A percentile compares a stretch with the other conserved stretches of the same genome.
phyloP scores from a whole-genome alignment of 164 flowering plant genomes.

The Vitis amurensis region DNA sequence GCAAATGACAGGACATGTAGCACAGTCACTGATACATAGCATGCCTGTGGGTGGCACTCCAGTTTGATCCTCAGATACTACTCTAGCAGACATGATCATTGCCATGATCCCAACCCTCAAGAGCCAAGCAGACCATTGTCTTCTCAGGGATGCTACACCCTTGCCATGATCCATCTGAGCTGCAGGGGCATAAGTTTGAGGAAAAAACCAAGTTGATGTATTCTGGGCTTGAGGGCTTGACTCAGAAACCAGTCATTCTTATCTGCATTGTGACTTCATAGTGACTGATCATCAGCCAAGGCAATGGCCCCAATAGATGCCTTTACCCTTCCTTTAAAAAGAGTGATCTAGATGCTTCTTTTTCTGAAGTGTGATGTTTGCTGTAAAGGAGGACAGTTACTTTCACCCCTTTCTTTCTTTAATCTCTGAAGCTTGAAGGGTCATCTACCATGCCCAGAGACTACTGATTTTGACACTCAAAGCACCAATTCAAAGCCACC shows the following conservation, averaged over 20 bases:
- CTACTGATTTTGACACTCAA: too few species aligned
- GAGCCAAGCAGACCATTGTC: conserved; percentile 2
- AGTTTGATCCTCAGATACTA: conserved; percentile 20
- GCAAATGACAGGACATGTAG: conserved; percentile 56
- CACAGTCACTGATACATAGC: conserved; percentile 64
- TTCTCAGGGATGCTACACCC: background rate
- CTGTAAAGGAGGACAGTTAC: conserved; percentile 9
- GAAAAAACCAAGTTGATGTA: background rate
- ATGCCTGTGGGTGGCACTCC: conserved; percentile 27
- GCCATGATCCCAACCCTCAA: conserved; percentile 9
- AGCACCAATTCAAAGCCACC: too few species aligned
- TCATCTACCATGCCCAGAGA: too few species aligned
- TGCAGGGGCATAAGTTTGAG: too few species aligned
- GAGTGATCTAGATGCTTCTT: conserved; percentile 16
- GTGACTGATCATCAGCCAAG: background rate
- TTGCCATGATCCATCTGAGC: conserved; percentile 17
- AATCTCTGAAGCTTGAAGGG: too few species aligned
- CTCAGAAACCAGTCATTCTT: conserved; percentile 8
- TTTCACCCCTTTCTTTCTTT: background rate
- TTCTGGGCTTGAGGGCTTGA: background rate
- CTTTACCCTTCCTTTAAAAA: conserved; percentile 14
- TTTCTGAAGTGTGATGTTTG: conserved; percentile 4
- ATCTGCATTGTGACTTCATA: conserved; percentile 16
- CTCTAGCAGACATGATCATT: conserved; percentile 10
- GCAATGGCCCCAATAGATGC: background rate